Base-by-base conservation (phyloP, 371 early-diverging fungal species). In the Mortierella sp. region DNA sequence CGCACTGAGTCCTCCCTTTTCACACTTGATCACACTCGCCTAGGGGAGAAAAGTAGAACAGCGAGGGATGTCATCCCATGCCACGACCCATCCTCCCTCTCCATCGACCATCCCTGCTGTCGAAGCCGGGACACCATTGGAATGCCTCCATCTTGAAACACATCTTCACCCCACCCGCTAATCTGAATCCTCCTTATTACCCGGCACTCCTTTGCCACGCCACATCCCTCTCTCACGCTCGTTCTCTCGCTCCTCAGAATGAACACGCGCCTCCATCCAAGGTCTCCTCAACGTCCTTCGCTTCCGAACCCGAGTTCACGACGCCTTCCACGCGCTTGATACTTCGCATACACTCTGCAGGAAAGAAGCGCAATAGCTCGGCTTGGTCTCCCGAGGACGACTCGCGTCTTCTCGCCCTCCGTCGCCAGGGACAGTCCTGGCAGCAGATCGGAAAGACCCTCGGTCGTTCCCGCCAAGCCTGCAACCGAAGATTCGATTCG, bases 401-500 rank as follows among this genome's bases (percentile, higher is more conserved):
- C 37, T 17, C 34, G 0, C 43, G 34, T 9, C 49, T 72, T 3
- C 43, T 64, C 24, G 17, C 14, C 27, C 65, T 72, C 24, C 64
- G 65, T 12, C 11, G 31, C 2, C 60, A 72, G 19, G 72, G 72
- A 0, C 44, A 42, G 21, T 60, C 72, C 17, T 72, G 72, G 72
- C 28, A 19, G 4, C 30, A 60, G 41, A 61, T 72, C 30, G 66
- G 65, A 15, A 15, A 56, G 9, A 27, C 11, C 12, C 43, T 72
- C 8, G 34, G 50, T 14, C 34, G 59, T 11, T 60, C 60, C 28
- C 65, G 72, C 17, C 64, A 64, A 48, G 60, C 65, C 23, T 72
- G 72, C 37, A 72, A 60, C 43, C 60, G 62, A 19, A 60, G 72
- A 6, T 72, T 56, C 37, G 58, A 72, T 34, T 21, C 70, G 42